Base-by-base conservation (phyloP, 1,284 basidiomycete genomes). In the Ceratobasidium sp. region DNA sequence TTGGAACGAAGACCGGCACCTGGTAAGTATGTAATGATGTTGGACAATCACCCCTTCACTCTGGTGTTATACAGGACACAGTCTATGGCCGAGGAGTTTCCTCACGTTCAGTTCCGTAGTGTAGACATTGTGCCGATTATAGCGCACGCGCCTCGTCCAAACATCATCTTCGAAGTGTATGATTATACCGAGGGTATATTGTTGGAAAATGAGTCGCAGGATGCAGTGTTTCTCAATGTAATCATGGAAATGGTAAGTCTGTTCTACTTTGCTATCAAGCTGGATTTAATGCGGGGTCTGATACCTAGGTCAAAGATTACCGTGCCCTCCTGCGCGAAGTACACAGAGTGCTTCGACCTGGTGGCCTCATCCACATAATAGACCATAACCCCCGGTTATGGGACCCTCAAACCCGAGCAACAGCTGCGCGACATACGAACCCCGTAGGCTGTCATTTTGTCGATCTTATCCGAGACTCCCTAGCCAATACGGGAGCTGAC, bases 111-210 rank as follows among this genome's bases (percentile, higher is more conserved):
- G 18, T 70, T 70, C 33, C 51, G 28, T 3, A 70, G 68, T 20
- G 6, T 70, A n/a, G 68, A 70, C 26, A 7, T 56, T 6, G 51
- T n/a, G 10, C 68, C 68, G 40, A 15, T 33, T 40, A 53, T 70
- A 33, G 5, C 68, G 12, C 68, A 70, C 46, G 26, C 49, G 23
- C 68, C 68, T 7, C 68, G 68, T 10, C 33, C 6, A 42, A 70
- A 70, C 39, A 20, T 70, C 68, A 40, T 55, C 15, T 70, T 70
- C 20, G 68, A 70, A 28, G 68, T 70, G 23, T 70, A 70, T 20
- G 68, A 70, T 39, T 40, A 39, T 39, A 51, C 68, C 7, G 68
- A 70, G 20, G 68, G 68, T 4, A 26, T 70, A n/a, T 44, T 70
- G 20, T 12, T 70, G 15, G 68, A 53, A 12, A 51, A 70, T 40